These are phyloP conservation scores for Fusarium pseudonygamai DNA, from an alignment of 2,329 filamentous ascomycete species.

Conservation along the genomic window DNA sequence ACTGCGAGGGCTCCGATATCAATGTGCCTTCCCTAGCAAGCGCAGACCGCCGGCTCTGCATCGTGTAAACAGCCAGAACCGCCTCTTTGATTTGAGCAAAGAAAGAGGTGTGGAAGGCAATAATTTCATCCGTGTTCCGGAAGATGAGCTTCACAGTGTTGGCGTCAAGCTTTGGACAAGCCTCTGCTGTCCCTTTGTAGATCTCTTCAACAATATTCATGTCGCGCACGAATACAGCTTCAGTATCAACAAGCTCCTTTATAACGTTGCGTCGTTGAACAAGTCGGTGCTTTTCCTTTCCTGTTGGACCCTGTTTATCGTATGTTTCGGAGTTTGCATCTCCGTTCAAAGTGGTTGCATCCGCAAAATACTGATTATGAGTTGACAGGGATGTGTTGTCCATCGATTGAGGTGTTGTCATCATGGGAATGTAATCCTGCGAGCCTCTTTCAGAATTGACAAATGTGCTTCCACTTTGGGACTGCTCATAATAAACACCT, in stretches of 20 bases:
- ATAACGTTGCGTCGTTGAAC: conserved; percentile 84
- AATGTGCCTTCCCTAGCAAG: conserved; percentile 55
- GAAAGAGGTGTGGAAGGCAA: conserved; percentile 84
- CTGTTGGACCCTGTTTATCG: conserved; percentile 55
- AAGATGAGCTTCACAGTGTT: conserved; percentile 93
- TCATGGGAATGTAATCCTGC: conserved; percentile 55
- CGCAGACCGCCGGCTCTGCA: conserved; percentile 59
- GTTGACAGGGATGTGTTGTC: conserved; percentile 58
- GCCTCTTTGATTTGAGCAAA: conserved; percentile 83
- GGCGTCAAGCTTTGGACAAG: conserved; percentile 79
- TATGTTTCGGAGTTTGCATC: conserved; percentile 47
- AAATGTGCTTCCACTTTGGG: conserved; percentile 53
- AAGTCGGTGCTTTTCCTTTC: conserved; percentile 74
- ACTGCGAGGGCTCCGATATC: conserved; percentile 53
- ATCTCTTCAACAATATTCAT: conserved; percentile 99
- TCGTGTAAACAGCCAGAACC: conserved; percentile 80
- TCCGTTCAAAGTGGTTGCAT: conserved; percentile 51
- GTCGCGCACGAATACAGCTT: conserved; percentile 89
- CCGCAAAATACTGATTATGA: conserved; percentile 52
- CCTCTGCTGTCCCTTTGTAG: conserved; percentile 91
- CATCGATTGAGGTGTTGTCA: conserved; percentile 57
- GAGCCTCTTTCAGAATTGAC: conserved; percentile 57
- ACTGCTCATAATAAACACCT: conserved; percentile 52
- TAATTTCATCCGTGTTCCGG: conserved; percentile 90
- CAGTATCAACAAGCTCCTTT: conserved; percentile 92